Percentiles rank a stretch among this genome's conserved stretches.
phyloP scores from a whole-genome alignment of 371 early-diverging fungal genomes.

The Mucor velutinosus region DNA sequence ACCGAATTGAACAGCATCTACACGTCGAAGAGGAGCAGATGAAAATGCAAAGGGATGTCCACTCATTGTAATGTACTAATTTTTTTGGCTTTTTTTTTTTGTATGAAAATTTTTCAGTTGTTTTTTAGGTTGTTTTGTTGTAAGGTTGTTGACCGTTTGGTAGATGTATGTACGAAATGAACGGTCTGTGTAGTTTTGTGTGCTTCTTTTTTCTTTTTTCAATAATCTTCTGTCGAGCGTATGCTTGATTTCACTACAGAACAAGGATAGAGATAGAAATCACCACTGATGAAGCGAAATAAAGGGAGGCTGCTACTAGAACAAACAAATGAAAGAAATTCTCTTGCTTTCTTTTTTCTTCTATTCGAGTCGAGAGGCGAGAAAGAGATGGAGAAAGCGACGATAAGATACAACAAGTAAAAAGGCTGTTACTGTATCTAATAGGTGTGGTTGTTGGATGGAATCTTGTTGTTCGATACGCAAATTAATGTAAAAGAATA shows the following conservation, averaged over 20 bases:
- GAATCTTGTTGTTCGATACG: conserved; percentile 21
- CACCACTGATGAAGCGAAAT: background rate
- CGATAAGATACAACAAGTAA: background rate
- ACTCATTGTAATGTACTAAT: conserved; percentile 40
- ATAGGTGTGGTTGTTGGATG: background rate
- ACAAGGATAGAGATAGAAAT: background rate
- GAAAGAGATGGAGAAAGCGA: background rate
- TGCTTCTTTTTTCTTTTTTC: background rate
- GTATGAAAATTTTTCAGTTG: background rate
- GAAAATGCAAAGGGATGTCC: conserved; percentile 75
- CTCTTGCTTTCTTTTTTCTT: background rate
- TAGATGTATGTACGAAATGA: background rate
- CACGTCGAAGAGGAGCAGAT: conserved; percentile 89
- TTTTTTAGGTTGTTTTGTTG: conserved; percentile 2
- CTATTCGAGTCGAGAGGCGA: background rate
- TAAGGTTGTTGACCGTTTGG: background rate
- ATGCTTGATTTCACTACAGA: background rate
- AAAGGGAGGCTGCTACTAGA: background rate
- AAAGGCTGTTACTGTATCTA: background rate
- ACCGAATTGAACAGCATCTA: conserved; percentile 95
- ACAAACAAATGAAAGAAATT: background rate
- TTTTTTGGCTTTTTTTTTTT: background rate
- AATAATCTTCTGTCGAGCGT: background rate
- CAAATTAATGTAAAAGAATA: conserved; percentile 8
- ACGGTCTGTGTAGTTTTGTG: background rate